These are phyloP conservation scores for Podila verticillata DNA, from an alignment of 192 early-diverging fungal species.

Conservation along the genomic window DNA sequence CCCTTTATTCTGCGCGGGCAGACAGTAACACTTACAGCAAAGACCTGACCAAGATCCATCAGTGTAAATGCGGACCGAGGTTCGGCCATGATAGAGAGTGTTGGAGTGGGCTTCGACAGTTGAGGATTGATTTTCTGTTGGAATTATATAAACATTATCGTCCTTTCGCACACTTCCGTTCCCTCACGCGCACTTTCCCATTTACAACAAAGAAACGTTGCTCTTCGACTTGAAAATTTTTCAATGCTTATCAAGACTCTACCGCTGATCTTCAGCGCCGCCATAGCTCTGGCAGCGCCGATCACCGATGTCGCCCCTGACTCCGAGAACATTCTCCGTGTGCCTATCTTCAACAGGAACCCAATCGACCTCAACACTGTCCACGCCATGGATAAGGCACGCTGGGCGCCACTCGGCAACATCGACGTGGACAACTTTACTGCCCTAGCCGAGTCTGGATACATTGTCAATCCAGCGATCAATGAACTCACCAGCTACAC, in stretches of 20 bases:
- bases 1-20: too few species aligned
- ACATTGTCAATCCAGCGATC: slow-evolving; percentile 5
- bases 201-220: too few species aligned
- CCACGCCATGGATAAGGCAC: not conserved
- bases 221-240: too few species aligned
- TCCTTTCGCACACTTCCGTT: too few species aligned
- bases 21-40: too few species aligned
- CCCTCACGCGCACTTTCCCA: too few species aligned
- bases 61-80: too few species aligned
- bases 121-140: too few species aligned
- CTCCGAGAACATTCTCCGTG: not conserved
- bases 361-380: not conserved
- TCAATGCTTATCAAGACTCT: not conserved
- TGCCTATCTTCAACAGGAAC: not conserved
- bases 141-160: too few species aligned
- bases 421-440: not conserved
- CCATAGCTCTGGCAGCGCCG: not conserved
- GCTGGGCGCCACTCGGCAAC: not conserved
- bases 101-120: too few species aligned
- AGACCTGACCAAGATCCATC: too few species aligned
- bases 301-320: not conserved
- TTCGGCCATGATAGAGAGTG: too few species aligned
- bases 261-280: not conserved
- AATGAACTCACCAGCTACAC: slow-evolving; percentile 32
- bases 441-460: not conserved